These are phyloP conservation scores for Dactylella cylindrospora DNA, from an alignment of 2,329 filamentous ascomycete species.

Conservation along the genomic window DNA sequence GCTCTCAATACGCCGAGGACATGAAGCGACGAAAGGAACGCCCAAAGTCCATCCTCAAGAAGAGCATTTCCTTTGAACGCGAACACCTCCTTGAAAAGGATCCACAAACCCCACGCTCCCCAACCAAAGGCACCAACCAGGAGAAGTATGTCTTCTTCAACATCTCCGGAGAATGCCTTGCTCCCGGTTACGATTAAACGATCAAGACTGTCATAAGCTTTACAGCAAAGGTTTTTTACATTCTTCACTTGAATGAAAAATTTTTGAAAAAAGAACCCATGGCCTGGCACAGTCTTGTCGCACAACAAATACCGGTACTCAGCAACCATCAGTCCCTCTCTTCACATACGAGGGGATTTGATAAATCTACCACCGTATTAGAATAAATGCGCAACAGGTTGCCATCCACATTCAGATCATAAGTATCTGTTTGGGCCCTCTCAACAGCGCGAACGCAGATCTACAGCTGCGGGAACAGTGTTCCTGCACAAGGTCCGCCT, in stretches of 20 bases:
- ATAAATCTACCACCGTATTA: conserved; percentile 40
- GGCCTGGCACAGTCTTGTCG: conserved; percentile 43
- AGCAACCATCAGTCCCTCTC: conserved; percentile 18
- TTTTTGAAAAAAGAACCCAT: conserved; percentile 31
- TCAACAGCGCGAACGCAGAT: conserved; percentile 28
- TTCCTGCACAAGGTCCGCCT: conserved; percentile 43
- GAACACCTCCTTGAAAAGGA: conserved; percentile 41
- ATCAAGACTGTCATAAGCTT: conserved; percentile 22
- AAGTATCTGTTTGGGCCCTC: conserved; percentile 15
- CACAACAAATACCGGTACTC: conserved; percentile 31
- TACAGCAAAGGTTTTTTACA: conserved; percentile 27
- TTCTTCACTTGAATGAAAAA: too few species aligned
- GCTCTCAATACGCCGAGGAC: conserved; percentile 40
- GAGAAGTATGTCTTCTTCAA: conserved; percentile 44
- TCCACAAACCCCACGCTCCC: conserved; percentile 36
- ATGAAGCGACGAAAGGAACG: conserved; percentile 42
- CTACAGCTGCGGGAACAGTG: conserved; percentile 42
- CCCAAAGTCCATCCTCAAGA: conserved; percentile 44
- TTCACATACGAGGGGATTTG: conserved; percentile 16
- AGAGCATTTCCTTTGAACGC: conserved; percentile 33
- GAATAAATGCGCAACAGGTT: conserved; percentile 42
- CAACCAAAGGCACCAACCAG: conserved; percentile 35
- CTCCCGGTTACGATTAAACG: conserved; percentile 43
- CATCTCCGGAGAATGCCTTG: conserved; percentile 36
- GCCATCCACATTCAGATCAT: conserved; percentile 25